Percentiles rank a stretch among this genome's conserved stretches.
These are phyloP conservation scores for Penicillium sp. DNA, from an alignment of 2,329 filamentous ascomycete genomes.

Conservation along the genomic window DNA sequence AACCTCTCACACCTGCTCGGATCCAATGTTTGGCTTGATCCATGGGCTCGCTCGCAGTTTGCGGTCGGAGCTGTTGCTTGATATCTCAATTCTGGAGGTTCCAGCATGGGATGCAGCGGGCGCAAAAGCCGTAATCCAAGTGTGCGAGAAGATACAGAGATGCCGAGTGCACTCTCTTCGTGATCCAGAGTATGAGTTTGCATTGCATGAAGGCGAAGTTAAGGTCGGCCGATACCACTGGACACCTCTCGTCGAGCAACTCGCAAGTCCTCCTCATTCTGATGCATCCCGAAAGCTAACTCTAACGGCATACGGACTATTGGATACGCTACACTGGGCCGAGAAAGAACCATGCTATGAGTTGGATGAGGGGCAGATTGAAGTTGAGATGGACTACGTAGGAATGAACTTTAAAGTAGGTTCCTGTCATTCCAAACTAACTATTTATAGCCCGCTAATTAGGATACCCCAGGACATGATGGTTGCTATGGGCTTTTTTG, in stretches of 20 bases:
- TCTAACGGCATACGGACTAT: constrained; percentile 6
- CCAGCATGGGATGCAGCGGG: not conserved
- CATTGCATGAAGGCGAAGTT: constrained; percentile 1
- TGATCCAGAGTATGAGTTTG: constrained; percentile 11
- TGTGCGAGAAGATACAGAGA: constrained; percentile 6
- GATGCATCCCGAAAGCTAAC: constrained; percentile 1
- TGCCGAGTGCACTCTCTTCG: not conserved
- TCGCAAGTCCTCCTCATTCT: not conserved
- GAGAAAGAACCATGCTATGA: not conserved
- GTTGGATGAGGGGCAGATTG: constrained; percentile 2
- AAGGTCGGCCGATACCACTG: constrained; percentile 15
- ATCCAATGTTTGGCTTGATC: constrained; percentile 11
- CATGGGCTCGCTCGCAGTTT: constrained; percentile 14
- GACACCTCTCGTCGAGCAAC: constrained; percentile 4
- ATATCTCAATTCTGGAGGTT: constrained; percentile 13
- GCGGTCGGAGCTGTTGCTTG: constrained; percentile 6
- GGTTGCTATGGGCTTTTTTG: constrained; percentile 34
- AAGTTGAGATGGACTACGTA: constrained; percentile 14
- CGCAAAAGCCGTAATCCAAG: not conserved
- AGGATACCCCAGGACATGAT: constrained; percentile 13
- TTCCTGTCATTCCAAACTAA: not conserved
- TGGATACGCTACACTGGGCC: constrained; percentile 7
- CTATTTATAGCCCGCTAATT: not conserved
- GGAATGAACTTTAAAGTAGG: constrained; percentile 16
- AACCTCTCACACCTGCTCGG: constrained; percentile 1